phyloP scores from a whole-genome alignment of 2,329 filamentous ascomycete species.

The Alternaria sp. region DNA sequence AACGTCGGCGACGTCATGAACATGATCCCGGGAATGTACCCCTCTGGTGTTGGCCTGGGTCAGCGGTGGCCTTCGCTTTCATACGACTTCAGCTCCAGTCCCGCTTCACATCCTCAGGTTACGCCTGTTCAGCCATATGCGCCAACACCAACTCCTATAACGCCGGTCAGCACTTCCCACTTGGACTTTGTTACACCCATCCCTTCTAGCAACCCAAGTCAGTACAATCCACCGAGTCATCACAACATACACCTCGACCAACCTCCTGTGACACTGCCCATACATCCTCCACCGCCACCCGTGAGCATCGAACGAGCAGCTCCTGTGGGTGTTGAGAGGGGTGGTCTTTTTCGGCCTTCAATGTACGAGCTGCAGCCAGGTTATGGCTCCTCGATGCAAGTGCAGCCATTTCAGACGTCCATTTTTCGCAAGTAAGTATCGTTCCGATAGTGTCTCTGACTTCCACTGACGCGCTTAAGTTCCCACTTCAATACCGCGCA shows the following conservation, averaged over 20 bases:
- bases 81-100: constrained; percentile 48
- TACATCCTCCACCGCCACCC: constrained; percentile 42
- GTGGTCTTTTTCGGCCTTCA: constrained; percentile 57
- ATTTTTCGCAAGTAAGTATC: constrained; percentile 59
- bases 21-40: constrained; percentile 59
- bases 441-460: not conserved
- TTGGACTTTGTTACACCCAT: constrained; percentile 48
- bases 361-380: constrained; percentile 57
- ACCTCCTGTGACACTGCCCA: constrained; percentile 44
- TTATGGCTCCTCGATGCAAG: constrained; percentile 49
- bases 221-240: constrained; percentile 37
- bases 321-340: constrained; percentile 44
- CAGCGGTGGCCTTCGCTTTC: constrained; percentile 47
- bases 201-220: constrained; percentile 37
- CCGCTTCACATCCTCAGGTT: constrained; percentile 45
- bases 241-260: constrained; percentile 48
- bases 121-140: constrained; percentile 46
- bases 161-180: constrained; percentile 40
- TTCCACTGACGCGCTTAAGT: constrained; percentile 42
- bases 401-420: constrained; percentile 58
- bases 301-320: constrained; percentile 44
- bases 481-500: constrained; percentile 63
- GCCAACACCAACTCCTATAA: constrained; percentile 39
- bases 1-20: constrained; percentile 49
- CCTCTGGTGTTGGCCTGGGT: constrained; percentile 41